Evolutionary conservation across 768 basidiomycete genomes (phyloP).

Genomic region (Amanita rimosa): DNA sequence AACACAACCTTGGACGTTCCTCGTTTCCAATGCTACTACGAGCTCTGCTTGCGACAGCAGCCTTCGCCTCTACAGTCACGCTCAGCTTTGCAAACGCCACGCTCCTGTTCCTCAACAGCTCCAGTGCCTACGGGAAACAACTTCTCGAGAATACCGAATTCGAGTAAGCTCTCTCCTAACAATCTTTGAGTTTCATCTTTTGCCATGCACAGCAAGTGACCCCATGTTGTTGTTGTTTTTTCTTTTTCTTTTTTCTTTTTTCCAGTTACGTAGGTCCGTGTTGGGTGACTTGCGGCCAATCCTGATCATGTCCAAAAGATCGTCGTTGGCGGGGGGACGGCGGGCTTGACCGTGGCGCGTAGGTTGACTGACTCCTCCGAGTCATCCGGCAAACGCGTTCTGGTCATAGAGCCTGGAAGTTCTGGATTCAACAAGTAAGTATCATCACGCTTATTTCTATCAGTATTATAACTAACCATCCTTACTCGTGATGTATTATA

Average conservation of each 20-base stretch:
- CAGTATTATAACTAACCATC: too few relatives aligned
- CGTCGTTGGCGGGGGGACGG: constrained; percentile 23
- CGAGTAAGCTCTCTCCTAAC: constrained; percentile 11
- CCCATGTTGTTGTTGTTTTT: too few relatives aligned
- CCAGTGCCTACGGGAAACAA: constrained; percentile 8
- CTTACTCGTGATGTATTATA: constrained; percentile 1
- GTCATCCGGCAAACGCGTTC: constrained; percentile 19
- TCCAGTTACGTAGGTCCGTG: constrained; percentile 4
- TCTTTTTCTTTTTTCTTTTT: too few relatives aligned
- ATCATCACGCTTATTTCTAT: not conserved
- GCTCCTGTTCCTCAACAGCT: constrained; percentile 13
- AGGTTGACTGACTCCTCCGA: constrained; percentile 24
- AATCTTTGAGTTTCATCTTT: too few relatives aligned
- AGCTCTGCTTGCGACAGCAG: constrained; percentile 4
- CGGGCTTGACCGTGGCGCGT: constrained; percentile 20
- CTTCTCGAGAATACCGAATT: constrained; percentile 11
- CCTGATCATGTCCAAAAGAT: constrained; percentile 13
- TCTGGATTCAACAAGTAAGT: constrained; percentile 13
- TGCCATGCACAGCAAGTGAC: too few relatives aligned
- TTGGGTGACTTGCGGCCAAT: not conserved
- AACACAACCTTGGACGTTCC: too few relatives aligned
- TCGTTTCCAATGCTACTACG: constrained; percentile 8
- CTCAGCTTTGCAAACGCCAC: constrained; percentile 10
- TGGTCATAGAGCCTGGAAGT: constrained; percentile 28
- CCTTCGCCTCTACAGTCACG: constrained; percentile 4